Conservation (phyloP, 495 filamentous ascomycete species). For the Podospora appendiculata region DNA sequence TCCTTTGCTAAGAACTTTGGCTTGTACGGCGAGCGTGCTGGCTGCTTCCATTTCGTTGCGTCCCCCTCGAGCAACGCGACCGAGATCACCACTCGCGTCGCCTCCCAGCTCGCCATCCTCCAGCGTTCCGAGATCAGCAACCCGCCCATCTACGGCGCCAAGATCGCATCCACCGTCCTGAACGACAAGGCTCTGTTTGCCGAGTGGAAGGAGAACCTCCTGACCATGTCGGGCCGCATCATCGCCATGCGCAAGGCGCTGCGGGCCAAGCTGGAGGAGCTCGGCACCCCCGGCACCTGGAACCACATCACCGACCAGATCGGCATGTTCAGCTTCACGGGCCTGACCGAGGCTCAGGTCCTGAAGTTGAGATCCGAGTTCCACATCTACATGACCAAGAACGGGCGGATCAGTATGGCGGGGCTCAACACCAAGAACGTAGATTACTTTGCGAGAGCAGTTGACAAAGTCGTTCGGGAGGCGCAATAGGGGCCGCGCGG, state of each 20-base stretch:
- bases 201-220: slow-evolving; percentile 91
- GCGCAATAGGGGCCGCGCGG: slow-evolving; percentile 15
- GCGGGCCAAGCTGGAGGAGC: slow-evolving; percentile 65
- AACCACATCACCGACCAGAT: slow-evolving; percentile 97
- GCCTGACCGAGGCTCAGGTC: slow-evolving; percentile 81
- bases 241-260: slow-evolving; percentile 77
- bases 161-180: slow-evolving; percentile 73
- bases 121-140: slow-evolving; percentile 97
- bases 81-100: slow-evolving; percentile 57
- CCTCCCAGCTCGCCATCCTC: slow-evolving; percentile 85
- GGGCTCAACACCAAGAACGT: slow-evolving; percentile 87
- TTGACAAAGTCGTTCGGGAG: slow-evolving; percentile 78
- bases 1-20: slow-evolving; percentile 99
- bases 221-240: slow-evolving; percentile 91
- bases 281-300: slow-evolving; percentile 85
- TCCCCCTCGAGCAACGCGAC: slow-evolving; percentile 58
- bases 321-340: slow-evolving; percentile 99
- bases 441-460: slow-evolving; percentile 82
- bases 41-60: slow-evolving; percentile 93
- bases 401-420: slow-evolving; percentile 94
- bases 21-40: slow-evolving; percentile 91
- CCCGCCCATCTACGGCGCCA: slow-evolving; percentile 87
- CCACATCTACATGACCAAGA: slow-evolving; percentile 99
- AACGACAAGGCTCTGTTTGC: slow-evolving; percentile 77
- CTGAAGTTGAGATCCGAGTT: slow-evolving; percentile 65